Percentiles rank a stretch among this genome's conserved stretches.
Evolutionary conservation across 371 early-diverging fungal genomes (phyloP).

Genomic region (Zancudomyces culisetae): DNA sequence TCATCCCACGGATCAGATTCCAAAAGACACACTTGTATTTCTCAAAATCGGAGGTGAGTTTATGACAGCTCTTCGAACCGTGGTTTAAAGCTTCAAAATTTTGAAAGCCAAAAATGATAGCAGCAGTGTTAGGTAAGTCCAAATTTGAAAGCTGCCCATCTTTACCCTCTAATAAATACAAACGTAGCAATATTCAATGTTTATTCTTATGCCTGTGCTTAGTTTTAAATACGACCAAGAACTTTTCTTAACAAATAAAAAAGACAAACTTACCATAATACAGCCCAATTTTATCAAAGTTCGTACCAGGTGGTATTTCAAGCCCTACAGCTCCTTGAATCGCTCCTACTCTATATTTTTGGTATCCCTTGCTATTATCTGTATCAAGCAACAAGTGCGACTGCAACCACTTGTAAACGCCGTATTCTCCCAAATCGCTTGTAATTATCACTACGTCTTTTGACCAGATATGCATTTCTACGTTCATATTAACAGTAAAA

Average conservation of each 20-base stretch:
- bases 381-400: conserved; percentile 36
- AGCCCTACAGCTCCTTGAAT: conserved; percentile 76
- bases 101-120: conserved; percentile 29
- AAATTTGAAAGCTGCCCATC: conserved; percentile 87
- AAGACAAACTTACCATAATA: conserved; percentile 38
- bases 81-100: conserved; percentile 24
- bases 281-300: conserved; percentile 53
- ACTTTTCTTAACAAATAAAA: neutral
- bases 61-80: conserved; percentile 7
- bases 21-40: conserved; percentile 11
- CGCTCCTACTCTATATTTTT: conserved; percentile 49
- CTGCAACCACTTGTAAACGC: conserved; percentile 73
- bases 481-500: conserved; percentile 22
- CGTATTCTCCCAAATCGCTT: conserved; percentile 48
- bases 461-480: conserved; percentile 63
- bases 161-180: conserved; percentile 46
- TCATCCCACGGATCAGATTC: conserved; percentile 16
- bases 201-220: neutral
- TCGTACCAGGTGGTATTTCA: conserved; percentile 53
- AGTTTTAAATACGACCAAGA: conserved; percentile 6
- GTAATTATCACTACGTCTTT: conserved; percentile 80
- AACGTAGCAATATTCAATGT: neutral
- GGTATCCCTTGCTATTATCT: conserved; percentile 15
- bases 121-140: conserved; percentile 66
- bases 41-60: conserved; percentile 3